Base-by-base conservation (phyloP, 768 basidiomycete species). In the Tylopilus sp. region DNA sequence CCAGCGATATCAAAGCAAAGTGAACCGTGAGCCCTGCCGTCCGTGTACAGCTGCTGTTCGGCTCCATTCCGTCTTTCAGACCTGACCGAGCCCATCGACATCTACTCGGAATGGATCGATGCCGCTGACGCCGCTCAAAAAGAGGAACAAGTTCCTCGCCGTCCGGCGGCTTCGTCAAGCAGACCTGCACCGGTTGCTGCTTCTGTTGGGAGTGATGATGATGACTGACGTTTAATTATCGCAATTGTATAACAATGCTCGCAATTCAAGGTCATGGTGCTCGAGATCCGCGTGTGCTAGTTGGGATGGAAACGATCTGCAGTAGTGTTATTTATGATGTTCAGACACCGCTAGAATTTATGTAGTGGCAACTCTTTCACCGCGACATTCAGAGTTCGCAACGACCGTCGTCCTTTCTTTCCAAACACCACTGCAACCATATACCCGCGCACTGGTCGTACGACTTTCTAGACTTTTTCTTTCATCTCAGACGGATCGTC, bases 51-150 rank as follows among this genome's bases (percentile, higher is more conserved):
- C 21, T 4, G 36, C 30, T 16, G 49, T 61, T 31, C 45, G 11
- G n/a, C n/a, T 38, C 33, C 58, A 30, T 29, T 43, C 9, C 19
- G 4, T 34, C 48, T 45, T 55, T 47, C 65, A 94, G 91, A 93
- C 68, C 76, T 93, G 48, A 91, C 90, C 1, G 91, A 92, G 60
- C 82, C 91, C 16, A 84, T 93, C 52, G 91, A 93, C 69, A 89
- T 93, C 28, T 93, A 92, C 67, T 91, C 90, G 8, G 89, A 91
- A 65, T 93, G 91, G 91, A 90, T 92, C 57, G 89, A 92, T 66
- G 89, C 89, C 45, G 87, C 89, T 7, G 89, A 92, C 66, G 85
- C 87, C 10, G 89, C 89, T 30, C 86, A 90, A 66, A 79, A 75
- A 53, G 83, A 86, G 45, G 81, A 80, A 17, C 76, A 77, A 5